A percentile compares a stretch with the other conserved stretches of the same genome.
Evolutionary conservation across 148 eudicot species (phyloP).

Genomic region (Rhododendron griersonianum): DNA sequence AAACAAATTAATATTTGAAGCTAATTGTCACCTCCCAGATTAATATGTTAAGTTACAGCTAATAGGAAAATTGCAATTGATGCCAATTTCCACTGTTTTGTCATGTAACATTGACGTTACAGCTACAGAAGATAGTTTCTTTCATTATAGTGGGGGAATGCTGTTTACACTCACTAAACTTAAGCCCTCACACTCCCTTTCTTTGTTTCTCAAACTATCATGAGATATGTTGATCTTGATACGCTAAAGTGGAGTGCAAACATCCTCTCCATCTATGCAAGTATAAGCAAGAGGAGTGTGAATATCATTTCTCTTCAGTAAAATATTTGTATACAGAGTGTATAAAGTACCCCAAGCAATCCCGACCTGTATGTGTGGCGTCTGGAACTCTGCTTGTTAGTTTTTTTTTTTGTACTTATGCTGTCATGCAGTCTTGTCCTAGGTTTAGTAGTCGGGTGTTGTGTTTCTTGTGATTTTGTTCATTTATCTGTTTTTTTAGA

Average conservation of each 20-base stretch:
- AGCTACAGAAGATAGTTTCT: neutral
- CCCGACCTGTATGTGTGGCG: neutral
- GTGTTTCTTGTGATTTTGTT: neutral
- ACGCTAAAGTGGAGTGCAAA: neutral
- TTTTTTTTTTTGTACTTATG: neutral
- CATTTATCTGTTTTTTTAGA: neutral
- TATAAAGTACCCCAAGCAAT: neutral
- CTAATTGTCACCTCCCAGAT: neutral
- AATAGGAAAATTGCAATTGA: neutral
- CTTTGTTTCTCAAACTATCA: neutral
- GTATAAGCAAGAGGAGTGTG: neutral
- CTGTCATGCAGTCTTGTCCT: neutral
- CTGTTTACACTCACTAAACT: neutral
- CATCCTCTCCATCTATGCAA: neutral
- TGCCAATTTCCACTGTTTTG: neutral
- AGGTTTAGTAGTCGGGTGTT: neutral
- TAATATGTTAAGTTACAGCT: neutral
- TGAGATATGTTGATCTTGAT: neutral
- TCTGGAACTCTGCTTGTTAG: neutral
- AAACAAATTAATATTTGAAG: neutral
- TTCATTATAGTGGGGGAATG: neutral
- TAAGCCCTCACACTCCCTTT: neutral
- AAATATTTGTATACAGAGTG: neutral
- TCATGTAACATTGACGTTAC: neutral
- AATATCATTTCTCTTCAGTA: neutral